These are phyloP conservation scores for Aspergillus sp. DNA, from an alignment of 2,329 filamentous ascomycete genomes.

Conservation along the genomic window DNA sequence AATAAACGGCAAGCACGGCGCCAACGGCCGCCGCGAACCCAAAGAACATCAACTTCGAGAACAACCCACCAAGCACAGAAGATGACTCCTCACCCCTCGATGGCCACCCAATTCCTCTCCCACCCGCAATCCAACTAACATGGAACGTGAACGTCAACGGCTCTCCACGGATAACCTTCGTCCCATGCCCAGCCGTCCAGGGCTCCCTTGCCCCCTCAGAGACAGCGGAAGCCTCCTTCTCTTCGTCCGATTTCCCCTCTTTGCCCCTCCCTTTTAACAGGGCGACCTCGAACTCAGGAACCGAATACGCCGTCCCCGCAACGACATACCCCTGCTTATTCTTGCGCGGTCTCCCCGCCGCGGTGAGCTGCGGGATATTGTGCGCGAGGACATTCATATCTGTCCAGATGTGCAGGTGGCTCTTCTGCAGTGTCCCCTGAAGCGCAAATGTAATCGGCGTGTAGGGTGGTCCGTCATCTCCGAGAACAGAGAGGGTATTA, in stretches of 20 bases:
- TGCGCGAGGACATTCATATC: constrained; percentile 89
- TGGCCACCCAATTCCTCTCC: constrained; percentile 42
- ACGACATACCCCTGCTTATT: constrained; percentile 73
- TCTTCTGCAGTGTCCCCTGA: constrained; percentile 83
- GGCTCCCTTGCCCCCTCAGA: constrained; percentile 49
- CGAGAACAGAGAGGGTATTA: constrained; percentile 46
- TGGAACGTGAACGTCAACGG: constrained; percentile 77
- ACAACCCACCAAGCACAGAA: constrained; percentile 25
- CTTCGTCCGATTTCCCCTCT: constrained; percentile 23
- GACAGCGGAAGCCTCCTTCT: constrained; percentile 51
- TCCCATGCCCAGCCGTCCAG: constrained; percentile 54
- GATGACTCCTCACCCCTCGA: constrained; percentile 17
- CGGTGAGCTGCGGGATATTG: constrained; percentile 34
- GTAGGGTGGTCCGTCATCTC: constrained; percentile 41
- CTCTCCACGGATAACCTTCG: constrained; percentile 83
- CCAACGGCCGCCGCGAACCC: constrained; percentile 41
- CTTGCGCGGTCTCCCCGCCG: constrained; percentile 50
- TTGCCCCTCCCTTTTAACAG: constrained; percentile 15
- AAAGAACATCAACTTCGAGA: constrained; percentile 42
- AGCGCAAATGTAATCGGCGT: constrained; percentile 88
- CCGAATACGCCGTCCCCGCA: constrained; percentile 84
- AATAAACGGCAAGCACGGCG: constrained; percentile 42
- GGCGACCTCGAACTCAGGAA: constrained; percentile 68
- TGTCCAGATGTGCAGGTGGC: constrained; percentile 88
- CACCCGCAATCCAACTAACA: constrained; percentile 70